These are phyloP conservation scores for Sporothrix pallida DNA, from an alignment of 2,329 filamentous ascomycete species.

Conservation along the genomic window DNA sequence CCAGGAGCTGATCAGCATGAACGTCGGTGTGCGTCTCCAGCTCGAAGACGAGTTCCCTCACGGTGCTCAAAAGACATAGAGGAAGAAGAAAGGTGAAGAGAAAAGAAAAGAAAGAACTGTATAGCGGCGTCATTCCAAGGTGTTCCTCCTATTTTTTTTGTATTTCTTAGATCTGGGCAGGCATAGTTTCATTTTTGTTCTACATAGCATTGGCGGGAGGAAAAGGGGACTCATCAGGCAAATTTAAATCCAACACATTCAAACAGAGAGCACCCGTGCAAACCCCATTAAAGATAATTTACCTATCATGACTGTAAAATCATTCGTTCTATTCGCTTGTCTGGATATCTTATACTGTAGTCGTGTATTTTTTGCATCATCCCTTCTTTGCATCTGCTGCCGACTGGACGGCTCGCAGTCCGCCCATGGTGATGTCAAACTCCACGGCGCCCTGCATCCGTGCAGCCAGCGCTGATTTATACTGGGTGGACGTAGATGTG, in stretches of 20 bases:
- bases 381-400: not conserved
- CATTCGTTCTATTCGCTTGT: not conserved
- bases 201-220: constrained; percentile 20
- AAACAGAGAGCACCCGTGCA: not conserved
- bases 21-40: constrained; percentile 90
- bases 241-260: not conserved
- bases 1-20: constrained; percentile 97
- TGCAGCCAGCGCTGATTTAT: constrained; percentile 14
- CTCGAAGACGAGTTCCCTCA: constrained; percentile 92
- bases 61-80: constrained; percentile 44
- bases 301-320: constrained; percentile 4
- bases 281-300: not conserved
- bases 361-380: not conserved
- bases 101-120: not conserved
- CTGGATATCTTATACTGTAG: not conserved
- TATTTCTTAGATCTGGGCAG: constrained; percentile 13
- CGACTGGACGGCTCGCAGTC: constrained; percentile 49
- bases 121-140: constrained; percentile 17
- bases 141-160: not conserved
- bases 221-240: not conserved
- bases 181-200: constrained; percentile 13
- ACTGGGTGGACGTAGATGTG: constrained; percentile 36
- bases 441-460: constrained; percentile 59
- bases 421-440: constrained; percentile 76
- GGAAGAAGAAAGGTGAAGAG: not conserved